Evolutionary conservation across 2,329 filamentous ascomycete genomes (phyloP), one percentile per base, ranked within the genome.

Genomic region (Leptodontidium sp.): DNA sequence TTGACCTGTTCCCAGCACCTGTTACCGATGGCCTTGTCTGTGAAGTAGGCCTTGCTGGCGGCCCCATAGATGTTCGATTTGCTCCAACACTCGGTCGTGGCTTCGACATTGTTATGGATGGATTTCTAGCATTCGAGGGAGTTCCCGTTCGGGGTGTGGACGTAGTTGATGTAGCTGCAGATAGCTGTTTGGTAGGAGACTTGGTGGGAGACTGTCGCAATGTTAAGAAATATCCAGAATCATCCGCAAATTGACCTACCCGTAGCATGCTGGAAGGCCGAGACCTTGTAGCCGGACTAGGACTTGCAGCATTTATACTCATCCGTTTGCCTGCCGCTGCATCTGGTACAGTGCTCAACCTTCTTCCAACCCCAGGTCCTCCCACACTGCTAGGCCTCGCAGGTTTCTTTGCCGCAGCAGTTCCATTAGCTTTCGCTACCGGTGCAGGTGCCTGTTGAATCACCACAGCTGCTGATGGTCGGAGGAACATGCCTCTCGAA

Each of bases 401-500:
- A 59, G 70, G 74, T 74, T 77, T 81, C 73, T 78, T 77, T 55
- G 74, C 75, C 69, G 76, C 77, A 21, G 74, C 75, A 72, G 76
- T 76, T 29, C 75, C 72, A 65, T 77, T 74, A 47, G 74, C 75
- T 58, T 71, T 69, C 15, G 74, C 65, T 69, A 79, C 82, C 26
- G 83, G 79, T 11, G 85, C 78, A 58, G 81, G 78, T 38, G 82
- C 77, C 66, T 88, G 82, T 59, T 84, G 84, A 64, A 91, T 80
- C 71, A 90, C 83, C 14, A 85, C 86, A 61, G 96, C 84, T 68
- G 90, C 90, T 65, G 87, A 82, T 38, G 93, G 90, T 71, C 93
- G 88, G 66, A 98, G 87, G 77, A 99, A 98, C 88, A 99, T 96
- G 77, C 90, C 90, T 72, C 84, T 84, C 50, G 84, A 93, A 88